These are phyloP conservation scores for Agrocybe chaxingu DNA, from an alignment of 768 basidiomycete genomes.

Conservation along the genomic window DNA sequence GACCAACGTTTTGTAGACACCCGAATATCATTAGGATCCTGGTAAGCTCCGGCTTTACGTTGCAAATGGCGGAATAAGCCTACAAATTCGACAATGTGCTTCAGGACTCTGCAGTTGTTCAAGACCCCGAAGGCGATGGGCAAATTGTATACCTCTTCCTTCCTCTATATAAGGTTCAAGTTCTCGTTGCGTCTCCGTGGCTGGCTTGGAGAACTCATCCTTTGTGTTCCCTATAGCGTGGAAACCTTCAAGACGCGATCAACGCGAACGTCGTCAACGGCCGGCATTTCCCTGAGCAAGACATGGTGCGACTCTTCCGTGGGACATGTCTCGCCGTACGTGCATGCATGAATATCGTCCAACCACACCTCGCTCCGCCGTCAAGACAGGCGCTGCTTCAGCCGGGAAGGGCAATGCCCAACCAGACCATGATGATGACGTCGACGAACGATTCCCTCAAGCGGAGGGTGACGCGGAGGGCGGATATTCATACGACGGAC, in stretches of 20 bases:
- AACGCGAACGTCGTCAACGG: constrained; percentile 81
- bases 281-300: constrained; percentile 80
- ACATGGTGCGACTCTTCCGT: constrained; percentile 87
- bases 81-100: background rate
- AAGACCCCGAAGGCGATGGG: constrained; percentile 90
- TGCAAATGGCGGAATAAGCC: background rate
- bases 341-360: constrained; percentile 88
- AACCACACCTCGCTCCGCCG: constrained; percentile 36
- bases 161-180: constrained; percentile 81
- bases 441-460: constrained; percentile 70
- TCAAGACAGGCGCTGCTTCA: constrained; percentile 16
- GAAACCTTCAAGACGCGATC: constrained; percentile 94
- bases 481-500: constrained; percentile 66
- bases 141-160: constrained; percentile 96
- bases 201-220: background rate
- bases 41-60: constrained; percentile 35
- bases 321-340: constrained; percentile 93
- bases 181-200: background rate
- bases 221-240: constrained; percentile 46
- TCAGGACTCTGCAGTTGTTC: constrained; percentile 91
- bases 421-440: constrained; percentile 43
- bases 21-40: constrained; percentile 96
- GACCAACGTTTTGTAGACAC: constrained; percentile 50
- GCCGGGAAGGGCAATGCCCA: constrained; percentile 12
- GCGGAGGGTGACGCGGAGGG: constrained; percentile 73